Conservation (phyloP, 2,329 filamentous ascomycete species). For the Beauveria rudraprayagi region DNA sequence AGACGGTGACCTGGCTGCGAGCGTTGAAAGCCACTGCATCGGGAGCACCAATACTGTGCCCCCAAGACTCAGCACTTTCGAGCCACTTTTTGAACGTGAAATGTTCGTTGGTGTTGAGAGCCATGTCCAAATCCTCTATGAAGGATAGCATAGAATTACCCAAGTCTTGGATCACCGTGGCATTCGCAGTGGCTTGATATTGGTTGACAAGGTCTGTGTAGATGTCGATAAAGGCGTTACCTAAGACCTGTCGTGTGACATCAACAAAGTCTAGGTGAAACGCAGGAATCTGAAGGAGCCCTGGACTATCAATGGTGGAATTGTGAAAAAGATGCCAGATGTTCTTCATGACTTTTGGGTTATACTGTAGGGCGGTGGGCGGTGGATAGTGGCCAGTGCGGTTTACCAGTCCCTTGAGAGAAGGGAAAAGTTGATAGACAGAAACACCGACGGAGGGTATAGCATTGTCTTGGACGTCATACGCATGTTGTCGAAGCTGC, state of each 20-base stretch:
- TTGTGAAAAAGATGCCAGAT: not conserved
- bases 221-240: not conserved
- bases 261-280: conserved; percentile 3
- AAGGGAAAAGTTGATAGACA: not conserved
- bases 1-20: conserved; percentile 42
- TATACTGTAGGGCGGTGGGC: not conserved
- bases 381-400: not conserved
- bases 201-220: not conserved
- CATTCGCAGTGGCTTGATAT: not conserved
- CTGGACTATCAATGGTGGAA: not conserved
- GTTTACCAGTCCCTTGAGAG: not conserved
- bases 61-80: conserved; percentile 26
- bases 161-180: not conserved
- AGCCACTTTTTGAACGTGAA: conserved; percentile 37
- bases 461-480: not conserved
- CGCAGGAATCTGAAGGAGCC: not conserved
- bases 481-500: not conserved
- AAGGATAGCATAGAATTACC: not conserved
- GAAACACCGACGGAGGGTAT: not conserved
- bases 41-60: conserved; percentile 15
- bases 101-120: conserved; percentile 16
- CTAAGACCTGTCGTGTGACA: not conserved
- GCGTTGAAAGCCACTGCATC: conserved; percentile 28
- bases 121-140: not conserved
- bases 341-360: not conserved